Base-by-base conservation (phyloP, 78 protist genomes). In the Monosiga brevicollis region DNA sequence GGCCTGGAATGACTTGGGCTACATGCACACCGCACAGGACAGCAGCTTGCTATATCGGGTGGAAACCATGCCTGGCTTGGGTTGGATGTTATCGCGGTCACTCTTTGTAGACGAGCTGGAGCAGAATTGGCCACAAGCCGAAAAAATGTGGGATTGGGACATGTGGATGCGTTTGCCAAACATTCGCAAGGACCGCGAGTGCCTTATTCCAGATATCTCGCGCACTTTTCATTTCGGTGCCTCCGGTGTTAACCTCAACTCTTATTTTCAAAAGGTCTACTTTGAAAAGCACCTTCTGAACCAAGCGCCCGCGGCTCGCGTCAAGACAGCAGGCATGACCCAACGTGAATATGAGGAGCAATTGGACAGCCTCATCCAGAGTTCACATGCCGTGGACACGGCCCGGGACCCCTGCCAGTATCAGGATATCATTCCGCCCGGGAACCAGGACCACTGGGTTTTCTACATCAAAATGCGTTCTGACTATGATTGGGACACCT, bases 1-100 rank as follows among this genome's bases (percentile, higher is more conserved):
- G 37, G 95, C 94, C 1, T 95, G 92, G 93, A 93, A 93, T 76
- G 98, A 95, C 87, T 84, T 91, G 79, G 96, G 96, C 20, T 83
- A 85, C 80, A 10, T 2, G 49, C 79, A 75, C 25, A 26, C 34
- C 34, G 43, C 80, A 26, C 24, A 2, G 15, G 92, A 88, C 55
- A 75, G 86, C 23, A 24, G 76, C 42, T 62, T 35, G 42, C 83
- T 95, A 40, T 84, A 93, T 75, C 79, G 96, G 73, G 76, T 93
- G 25, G 96, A 95, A 34, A 92, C 91, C 87, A 93, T 95, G 83
- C 97, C 97, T 1, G 97, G 98, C 1, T 76, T 95, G 1, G 93
- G 93, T 20, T 95, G 98, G 98, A 42, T 95, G 84, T 24, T 92
- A n/a, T 32, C 86, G 23, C 75, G 88, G 1, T 15, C 26, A 26